These are phyloP conservation scores for Gonium pectorale DNA, from an alignment of 139 green algal genomes.

Conservation along the genomic window DNA sequence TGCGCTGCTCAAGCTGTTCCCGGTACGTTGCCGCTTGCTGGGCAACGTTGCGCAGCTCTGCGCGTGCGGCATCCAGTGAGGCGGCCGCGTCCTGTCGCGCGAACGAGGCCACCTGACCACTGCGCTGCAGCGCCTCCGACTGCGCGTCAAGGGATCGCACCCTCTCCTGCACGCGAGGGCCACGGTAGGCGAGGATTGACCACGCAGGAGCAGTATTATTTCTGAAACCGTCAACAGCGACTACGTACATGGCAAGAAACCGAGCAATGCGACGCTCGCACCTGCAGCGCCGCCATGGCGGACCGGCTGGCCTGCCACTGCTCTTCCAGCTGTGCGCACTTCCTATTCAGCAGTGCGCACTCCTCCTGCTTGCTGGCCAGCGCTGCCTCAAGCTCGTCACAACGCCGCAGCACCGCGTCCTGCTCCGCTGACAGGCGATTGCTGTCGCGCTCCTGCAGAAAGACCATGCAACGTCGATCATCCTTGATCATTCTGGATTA, in stretches of 20 bases:
- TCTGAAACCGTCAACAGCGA: neutral
- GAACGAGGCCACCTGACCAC: neutral
- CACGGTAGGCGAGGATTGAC: no score
- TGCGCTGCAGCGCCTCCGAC: slow-evolving; percentile 31
- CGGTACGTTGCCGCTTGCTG: slow-evolving; percentile 43
- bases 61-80: neutral
- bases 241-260: neutral
- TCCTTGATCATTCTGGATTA: no score
- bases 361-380: slow-evolving; percentile 46
- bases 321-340: slow-evolving; percentile 52
- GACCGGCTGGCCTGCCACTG: slow-evolving; percentile 19
- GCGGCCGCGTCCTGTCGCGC: slow-evolving; percentile 10
- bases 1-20: slow-evolving; percentile 53
- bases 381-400: slow-evolving; percentile 36
- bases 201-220: neutral
- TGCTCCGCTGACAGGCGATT: slow-evolving; percentile 41
- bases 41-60: slow-evolving; percentile 30
- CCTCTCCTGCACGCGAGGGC: slow-evolving; percentile 22
- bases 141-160: slow-evolving; percentile 25
- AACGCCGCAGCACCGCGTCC: slow-evolving; percentile 51
- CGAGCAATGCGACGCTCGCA: neutral
- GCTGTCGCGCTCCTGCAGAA: slow-evolving; percentile 47
- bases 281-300: slow-evolving; percentile 32
- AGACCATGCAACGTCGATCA: neutral
- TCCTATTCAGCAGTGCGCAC: slow-evolving; percentile 34